phyloP scores from a whole-genome alignment of 306 rosid species.

The Quillaja saponaria region DNA sequence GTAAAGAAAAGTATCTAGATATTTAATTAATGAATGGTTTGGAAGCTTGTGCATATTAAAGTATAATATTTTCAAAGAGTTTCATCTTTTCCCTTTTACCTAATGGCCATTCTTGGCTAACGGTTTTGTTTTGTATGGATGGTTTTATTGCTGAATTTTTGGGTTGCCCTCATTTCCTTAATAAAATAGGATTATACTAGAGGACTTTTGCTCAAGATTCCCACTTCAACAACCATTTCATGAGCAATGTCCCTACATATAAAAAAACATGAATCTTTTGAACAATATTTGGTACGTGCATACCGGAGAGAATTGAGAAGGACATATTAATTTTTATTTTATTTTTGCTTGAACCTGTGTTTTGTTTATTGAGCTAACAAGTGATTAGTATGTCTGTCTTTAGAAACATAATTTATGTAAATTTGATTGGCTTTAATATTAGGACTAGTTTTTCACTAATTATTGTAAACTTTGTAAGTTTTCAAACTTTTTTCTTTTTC shows the following conservation, averaged over 20 bases:
- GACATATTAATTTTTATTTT: neutral
- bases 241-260: no score
- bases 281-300: conserved; percentile 17
- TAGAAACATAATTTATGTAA: no score
- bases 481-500: no score
- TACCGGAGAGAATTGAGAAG: neutral
- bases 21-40: conserved; percentile 16
- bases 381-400: no score
- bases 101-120: neutral
- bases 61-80: conserved; percentile 5
- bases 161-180: neutral
- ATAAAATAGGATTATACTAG: neutral
- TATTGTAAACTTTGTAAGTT: no score
- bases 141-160: conserved; percentile 24
- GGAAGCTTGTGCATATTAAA: conserved; percentile 15
- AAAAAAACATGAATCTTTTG: no score
- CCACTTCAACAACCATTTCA: no score
- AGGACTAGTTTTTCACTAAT: no score
- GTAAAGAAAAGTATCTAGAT: neutral
- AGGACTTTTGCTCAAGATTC: conserved; percentile 23
- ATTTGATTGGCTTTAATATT: no score
- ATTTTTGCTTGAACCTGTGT: no score
- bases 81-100: neutral
- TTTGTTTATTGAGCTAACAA: no score
- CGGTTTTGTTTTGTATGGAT: conserved; percentile 25